Conservation (phyloP, 306 rosid genomes). For the Citrullus colocynthis region DNA sequence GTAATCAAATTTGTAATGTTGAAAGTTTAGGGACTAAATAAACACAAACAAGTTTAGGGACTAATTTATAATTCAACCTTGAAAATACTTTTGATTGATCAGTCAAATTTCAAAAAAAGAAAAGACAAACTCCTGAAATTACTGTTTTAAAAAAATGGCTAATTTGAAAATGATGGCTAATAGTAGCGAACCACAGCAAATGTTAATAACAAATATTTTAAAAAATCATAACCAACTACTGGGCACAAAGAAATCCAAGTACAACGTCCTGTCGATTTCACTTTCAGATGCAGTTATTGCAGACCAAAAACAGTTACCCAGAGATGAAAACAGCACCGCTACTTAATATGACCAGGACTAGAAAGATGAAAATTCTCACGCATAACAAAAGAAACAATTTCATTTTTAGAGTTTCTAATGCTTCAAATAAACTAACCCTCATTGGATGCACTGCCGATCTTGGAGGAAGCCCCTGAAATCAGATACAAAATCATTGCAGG, state of each 20-base stretch:
- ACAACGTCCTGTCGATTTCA: neutral
- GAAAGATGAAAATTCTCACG: neutral
- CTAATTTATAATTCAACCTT: too few relatives aligned
- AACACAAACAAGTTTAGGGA: too few relatives aligned
- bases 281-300: neutral
- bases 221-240: neutral
- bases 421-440: conserved; percentile 53
- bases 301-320: neutral
- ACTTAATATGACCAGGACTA: neutral
- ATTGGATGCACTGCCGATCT: conserved; percentile 93
- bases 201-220: too few relatives aligned
- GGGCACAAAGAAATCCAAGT: neutral
- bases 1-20: too few relatives aligned
- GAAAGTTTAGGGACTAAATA: too few relatives aligned
- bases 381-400: neutral
- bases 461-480: conserved; percentile 94
- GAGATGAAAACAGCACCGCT: neutral
- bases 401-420: neutral
- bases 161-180: neutral
- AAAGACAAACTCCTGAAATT: neutral
- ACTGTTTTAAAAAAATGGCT: neutral
- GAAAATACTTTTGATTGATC: neutral
- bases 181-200: neutral
- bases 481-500: conserved; percentile 7
- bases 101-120: neutral